These are phyloP conservation scores for Gyrodon lividus DNA, from an alignment of 768 basidiomycete species.

Conservation along the genomic window DNA sequence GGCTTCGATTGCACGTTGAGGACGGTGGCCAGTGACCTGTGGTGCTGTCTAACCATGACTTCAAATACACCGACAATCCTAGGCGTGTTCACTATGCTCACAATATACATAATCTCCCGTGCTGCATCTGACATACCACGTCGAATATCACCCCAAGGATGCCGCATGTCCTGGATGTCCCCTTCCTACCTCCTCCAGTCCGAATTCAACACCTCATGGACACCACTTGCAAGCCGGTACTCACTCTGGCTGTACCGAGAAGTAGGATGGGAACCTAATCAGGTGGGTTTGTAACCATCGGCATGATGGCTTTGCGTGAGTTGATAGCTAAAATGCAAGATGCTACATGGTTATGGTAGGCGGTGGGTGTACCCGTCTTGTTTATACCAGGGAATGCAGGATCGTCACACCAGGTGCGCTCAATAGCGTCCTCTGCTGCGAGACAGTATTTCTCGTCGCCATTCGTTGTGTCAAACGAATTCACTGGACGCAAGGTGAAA, in stretches of 20 bases:
- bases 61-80: slow-evolving; percentile 10
- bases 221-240: slow-evolving; percentile 71
- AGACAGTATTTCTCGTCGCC: slow-evolving; percentile 76
- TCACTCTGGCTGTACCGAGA: slow-evolving; percentile 92
- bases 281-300: slow-evolving; percentile 40
- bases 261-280: slow-evolving; percentile 70
- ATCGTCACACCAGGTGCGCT: slow-evolving; percentile 89
- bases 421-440: slow-evolving; percentile 88
- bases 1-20: too few relatives aligned
- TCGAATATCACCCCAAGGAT: slow-evolving; percentile 82
- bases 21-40: not conserved
- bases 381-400: slow-evolving; percentile 99
- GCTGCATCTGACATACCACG: slow-evolving; percentile 44
- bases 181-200: slow-evolving; percentile 81
- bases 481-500: slow-evolving; percentile 43
- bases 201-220: slow-evolving; percentile 66
- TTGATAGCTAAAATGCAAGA: not conserved
- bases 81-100: slow-evolving; percentile 37
- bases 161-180: slow-evolving; percentile 95
- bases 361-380: slow-evolving; percentile 75
- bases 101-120: slow-evolving; percentile 40
- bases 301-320: slow-evolving; percentile 3
- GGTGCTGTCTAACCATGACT: slow-evolving; percentile 12
- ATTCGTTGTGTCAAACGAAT: slow-evolving; percentile 50
- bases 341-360: slow-evolving; percentile 17